Base-by-base conservation (phyloP, 805 yeast genomes). In the Sugiyamaella lignohabitans region DNA sequence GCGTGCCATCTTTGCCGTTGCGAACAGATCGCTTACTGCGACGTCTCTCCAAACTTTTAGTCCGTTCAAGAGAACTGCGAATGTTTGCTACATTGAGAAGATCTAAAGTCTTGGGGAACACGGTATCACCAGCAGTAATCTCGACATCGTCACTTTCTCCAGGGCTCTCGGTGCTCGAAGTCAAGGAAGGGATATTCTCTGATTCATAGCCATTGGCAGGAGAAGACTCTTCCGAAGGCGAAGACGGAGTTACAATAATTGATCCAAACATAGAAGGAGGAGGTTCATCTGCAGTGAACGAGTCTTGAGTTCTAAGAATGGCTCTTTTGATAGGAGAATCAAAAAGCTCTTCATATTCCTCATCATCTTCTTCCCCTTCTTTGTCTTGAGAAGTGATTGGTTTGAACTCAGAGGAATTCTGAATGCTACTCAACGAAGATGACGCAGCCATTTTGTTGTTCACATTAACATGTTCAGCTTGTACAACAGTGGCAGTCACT, bases 21-120 rank as follows among this genome's bases (percentile, higher is more conserved):
- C 51, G 40, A 27, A 47, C 42, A 14, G 55, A 51, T 18, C 44
- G 38, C 2, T 50, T 49, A 45, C 65, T 58, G n/a, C 60, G 57
- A 43, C 64, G 54, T 17, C 69, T 49, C 45, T 63, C 67, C 32
- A 65, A 51, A 30, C 63, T 56, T 32, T 60, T 63, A 6, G 65
- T 55, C 23, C 69, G 59, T 45, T 64, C 65, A 4, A 66, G 51
- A 3, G 67, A 58, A 29, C 59, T 54, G 34, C 66, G 59, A 22
- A 66, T 62, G 8, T 55, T 52, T 40, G 60, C 67, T 4, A 64
- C 62, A n/a, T 59, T 56, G 14, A 53, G 43, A 4, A 54, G 51
- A 38, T 62, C 67, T 24, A 63, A 55, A n/a, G 53, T 55, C 49
- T 59, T 59, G 8, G 66, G 66, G 50, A 62, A 62, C n/a, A 62